phyloP scores from a whole-genome alignment of 2,329 filamentous ascomycete genomes.

The Macrophomina phaseolina region DNA sequence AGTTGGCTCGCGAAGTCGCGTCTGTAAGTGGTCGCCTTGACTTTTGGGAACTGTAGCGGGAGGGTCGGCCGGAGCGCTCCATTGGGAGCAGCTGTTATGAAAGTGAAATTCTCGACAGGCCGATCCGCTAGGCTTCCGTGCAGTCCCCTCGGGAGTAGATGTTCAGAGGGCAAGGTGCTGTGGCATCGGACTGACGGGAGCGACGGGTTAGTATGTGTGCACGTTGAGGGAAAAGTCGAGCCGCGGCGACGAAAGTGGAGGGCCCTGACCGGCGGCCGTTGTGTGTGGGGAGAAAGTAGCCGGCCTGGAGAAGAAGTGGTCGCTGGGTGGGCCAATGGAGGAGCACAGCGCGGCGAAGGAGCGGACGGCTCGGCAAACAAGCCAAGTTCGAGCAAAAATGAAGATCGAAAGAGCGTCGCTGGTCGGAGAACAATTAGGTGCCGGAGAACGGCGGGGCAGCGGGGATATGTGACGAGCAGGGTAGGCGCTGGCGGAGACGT shows the following conservation, averaged over 20 bases:
- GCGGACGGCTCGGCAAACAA: conserved; percentile 28
- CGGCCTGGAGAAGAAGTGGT: conserved; percentile 6
- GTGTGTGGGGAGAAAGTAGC: not conserved
- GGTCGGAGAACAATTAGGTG: conserved; percentile 1
- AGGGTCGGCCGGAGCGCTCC: conserved; percentile 34
- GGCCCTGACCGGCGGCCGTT: not conserved
- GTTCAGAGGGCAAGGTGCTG: not conserved
- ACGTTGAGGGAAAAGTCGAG: not conserved
- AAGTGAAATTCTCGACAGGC: not conserved
- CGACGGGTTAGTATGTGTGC: not conserved
- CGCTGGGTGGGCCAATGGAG: conserved; percentile 14
- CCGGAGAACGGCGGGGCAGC: not conserved
- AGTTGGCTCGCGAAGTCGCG: conserved; percentile 41
- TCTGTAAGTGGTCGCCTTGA: conserved; percentile 42
- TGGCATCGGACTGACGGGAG: not conserved
- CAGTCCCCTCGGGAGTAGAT: not conserved
- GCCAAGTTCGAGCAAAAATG: conserved; percentile 26
- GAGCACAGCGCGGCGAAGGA: conserved; percentile 17
- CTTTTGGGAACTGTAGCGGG: conserved; percentile 39
- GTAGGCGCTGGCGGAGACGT: not conserved
- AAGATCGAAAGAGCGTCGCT: not conserved
- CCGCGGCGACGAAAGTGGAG: not conserved
- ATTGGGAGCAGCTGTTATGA: conserved; percentile 32
- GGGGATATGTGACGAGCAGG: not conserved
- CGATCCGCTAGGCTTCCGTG: not conserved